A percentile compares a stretch with the other conserved stretches of the same genome.
phyloP scores from a whole-genome alignment of 495 filamentous ascomycete genomes.

The Chaetomium cochliodes region DNA sequence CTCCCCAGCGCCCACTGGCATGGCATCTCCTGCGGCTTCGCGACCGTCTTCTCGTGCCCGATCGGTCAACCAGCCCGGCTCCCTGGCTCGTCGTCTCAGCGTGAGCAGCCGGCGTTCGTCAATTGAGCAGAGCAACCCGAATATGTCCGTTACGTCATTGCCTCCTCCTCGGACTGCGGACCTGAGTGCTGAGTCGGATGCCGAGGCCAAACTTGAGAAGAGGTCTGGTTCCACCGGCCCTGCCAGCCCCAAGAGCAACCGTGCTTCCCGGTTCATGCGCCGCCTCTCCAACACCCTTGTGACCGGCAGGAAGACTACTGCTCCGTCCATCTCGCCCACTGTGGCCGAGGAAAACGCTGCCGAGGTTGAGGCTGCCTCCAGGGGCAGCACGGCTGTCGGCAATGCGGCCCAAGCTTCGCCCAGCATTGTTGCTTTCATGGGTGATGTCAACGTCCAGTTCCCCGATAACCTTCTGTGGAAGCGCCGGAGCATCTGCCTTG shows the following conservation, averaged over 20 bases:
- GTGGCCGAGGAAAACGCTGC: constrained; percentile 61
- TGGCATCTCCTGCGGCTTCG: constrained; percentile 33
- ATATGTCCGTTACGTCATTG: constrained; percentile 17
- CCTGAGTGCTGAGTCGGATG: constrained; percentile 29
- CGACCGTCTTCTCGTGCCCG: constrained; percentile 48
- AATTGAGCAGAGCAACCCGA: constrained; percentile 30
- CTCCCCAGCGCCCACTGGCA: constrained; percentile 26
- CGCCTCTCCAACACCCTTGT: constrained; percentile 72
- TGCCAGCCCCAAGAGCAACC: constrained; percentile 47
- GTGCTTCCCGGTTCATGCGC: constrained; percentile 72
- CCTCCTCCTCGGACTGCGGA: constrained; percentile 36
- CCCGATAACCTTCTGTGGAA: constrained; percentile 93
- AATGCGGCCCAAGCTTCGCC: constrained; percentile 34
- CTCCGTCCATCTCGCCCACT: constrained; percentile 55
- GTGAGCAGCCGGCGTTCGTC: constrained; percentile 49
- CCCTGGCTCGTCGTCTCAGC: constrained; percentile 43
- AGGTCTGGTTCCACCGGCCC: constrained; percentile 14
- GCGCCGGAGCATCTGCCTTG: constrained; percentile 74
- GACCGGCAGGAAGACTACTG: constrained; percentile 56
- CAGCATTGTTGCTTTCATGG: constrained; percentile 61
- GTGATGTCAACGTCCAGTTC: constrained; percentile 91
- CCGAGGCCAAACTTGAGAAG: constrained; percentile 28
- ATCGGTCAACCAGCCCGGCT: constrained; percentile 37
- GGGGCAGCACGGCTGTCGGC: constrained; percentile 31
- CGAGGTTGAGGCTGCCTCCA: constrained; percentile 44